Base-by-base conservation (phyloP, 2,329 filamentous ascomycete species). In the Nemania abortiva region DNA sequence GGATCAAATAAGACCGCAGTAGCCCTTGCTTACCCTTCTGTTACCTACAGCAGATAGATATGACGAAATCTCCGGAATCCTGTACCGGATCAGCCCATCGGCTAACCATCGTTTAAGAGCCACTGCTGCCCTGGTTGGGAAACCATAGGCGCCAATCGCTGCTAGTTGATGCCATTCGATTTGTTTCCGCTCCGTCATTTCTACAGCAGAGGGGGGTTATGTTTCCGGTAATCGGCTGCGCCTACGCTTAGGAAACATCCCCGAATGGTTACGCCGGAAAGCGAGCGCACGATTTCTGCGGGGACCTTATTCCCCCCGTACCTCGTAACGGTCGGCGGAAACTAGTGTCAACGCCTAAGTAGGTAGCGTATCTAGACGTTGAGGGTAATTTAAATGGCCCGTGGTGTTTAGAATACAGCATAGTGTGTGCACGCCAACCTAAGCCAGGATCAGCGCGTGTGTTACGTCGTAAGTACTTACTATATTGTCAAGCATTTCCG, bases 41-140 rank as follows among this genome's bases (percentile, higher is more conserved):
- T 18, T 24, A 57, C 31, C 0, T 52, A 29, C 53, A 49, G 27
- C 15, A 47, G 10, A 61, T 27, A 64, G 68, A 67, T 70, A 74
- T 76, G 72, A 74, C 74, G 73, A 76, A 76, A 75, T 73, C 63
- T 65, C 72, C 66, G 70, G 70, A 42, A 75, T 72, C 71, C 73
- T 70, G 72, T 70, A 71, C 73, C 70, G 71, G 72, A 75, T 76
- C 73, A 74, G 73, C 74, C 68, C 73, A 70, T 66, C 53, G 52
- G 63, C 55, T 65, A 65, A 50, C 59, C 47, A 39, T 68, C 62
- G 59, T 61, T 6, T 60, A 69, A 55, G 50, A 37, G 60, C 42
- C 58, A 70, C 31, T 50, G 27, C 65, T 64, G 52, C 45, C 65
- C 54, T 55, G 52, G 59, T 45, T 57, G 29, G 56, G 66, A 61